phyloP scores from a whole-genome alignment of 2,329 filamentous ascomycete species.

The Fragosphaeria purpurea region DNA sequence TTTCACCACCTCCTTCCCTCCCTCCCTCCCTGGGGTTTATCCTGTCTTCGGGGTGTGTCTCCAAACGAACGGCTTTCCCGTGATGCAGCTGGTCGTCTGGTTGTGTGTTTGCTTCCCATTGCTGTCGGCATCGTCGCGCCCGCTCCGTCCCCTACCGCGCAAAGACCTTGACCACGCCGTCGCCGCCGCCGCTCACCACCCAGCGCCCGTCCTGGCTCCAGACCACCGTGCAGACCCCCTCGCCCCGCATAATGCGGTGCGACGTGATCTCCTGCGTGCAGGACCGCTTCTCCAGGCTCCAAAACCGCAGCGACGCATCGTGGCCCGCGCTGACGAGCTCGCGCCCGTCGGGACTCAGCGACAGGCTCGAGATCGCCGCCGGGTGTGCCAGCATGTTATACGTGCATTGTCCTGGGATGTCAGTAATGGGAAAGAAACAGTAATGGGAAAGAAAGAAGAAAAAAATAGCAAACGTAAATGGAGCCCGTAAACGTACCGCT shows the following conservation, averaged over 20 bases:
- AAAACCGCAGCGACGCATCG: constrained; percentile 91
- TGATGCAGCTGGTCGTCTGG: too few relatives aligned
- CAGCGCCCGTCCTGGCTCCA: constrained; percentile 94
- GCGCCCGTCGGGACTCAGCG: constrained; percentile 82
- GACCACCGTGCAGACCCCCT: constrained; percentile 86
- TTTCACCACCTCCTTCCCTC: too few relatives aligned
- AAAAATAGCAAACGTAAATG: background rate
- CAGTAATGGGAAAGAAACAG: background rate
- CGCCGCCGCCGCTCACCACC: constrained; percentile 88
- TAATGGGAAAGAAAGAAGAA: background rate
- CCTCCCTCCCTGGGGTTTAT: too few relatives aligned
- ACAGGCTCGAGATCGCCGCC: constrained; percentile 82
- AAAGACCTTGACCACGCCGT: constrained; percentile 93
- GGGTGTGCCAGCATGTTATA: constrained; percentile 98
- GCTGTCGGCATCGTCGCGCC: too few relatives aligned
- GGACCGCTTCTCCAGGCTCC: constrained; percentile 88
- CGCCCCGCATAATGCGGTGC: constrained; percentile 88
- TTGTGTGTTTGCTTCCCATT: too few relatives aligned
- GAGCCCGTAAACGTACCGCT: constrained; percentile 61
- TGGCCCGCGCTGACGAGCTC: constrained; percentile 95
- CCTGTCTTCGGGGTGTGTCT: too few relatives aligned
- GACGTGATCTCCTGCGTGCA: constrained; percentile 94
- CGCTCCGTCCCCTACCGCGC: constrained; percentile 32
- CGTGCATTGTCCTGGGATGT: constrained; percentile 76
- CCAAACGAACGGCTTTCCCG: too few relatives aligned